Base-by-base conservation (phyloP, 352 stramenopile genomes). In the Phytophthora sojae region DNA sequence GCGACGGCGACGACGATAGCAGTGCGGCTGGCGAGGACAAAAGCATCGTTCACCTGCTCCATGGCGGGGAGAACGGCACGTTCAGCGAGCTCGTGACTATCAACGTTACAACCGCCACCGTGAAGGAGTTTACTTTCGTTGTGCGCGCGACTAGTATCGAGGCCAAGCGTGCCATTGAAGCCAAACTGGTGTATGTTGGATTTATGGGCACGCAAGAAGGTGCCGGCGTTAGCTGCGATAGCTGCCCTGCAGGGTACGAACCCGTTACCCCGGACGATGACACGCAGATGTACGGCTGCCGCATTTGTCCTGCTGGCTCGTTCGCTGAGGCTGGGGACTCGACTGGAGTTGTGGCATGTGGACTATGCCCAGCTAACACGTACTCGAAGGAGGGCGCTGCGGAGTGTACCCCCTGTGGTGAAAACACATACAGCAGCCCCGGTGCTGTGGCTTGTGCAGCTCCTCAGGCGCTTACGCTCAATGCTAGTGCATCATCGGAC, bases 51-150 rank as follows among this genome's bases (percentile, higher is more conserved):
- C 83, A 92, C 57, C 47, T 94, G 25, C 51, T 76, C 15, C 87
- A 93, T 71, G 86, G 86, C 15, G 71, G 79, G 7, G 82, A 88
- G 49, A 94, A 94, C 56, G 86, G 86, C 14, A 91, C 82, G 12
- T 85, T 86, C 32, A 89, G 25, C 1, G 76, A 92, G 59, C 25
- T 84, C 14, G 75, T 94, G n/a, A 50, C 65, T 4, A 70, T 94
- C 35, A 82, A 90, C 37, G 69, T 90, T 21, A 91, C 85, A 11
- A 73, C 47, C 3, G 53, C 63, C 0, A 69, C 66, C 7, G 64
- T 76, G 0, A 92, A 92, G 52, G 71, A 89, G 49, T 90, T 94
- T 52, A 50, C 68, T 12, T 64, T 94, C 17, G 80, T 92, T 19
- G 64, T 94, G 45, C 86, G 82, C n/a, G 75, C 86, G 17, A 85